phyloP scores from a whole-genome alignment of 2,329 filamentous ascomycete genomes.

The Curvularia spicifera region DNA sequence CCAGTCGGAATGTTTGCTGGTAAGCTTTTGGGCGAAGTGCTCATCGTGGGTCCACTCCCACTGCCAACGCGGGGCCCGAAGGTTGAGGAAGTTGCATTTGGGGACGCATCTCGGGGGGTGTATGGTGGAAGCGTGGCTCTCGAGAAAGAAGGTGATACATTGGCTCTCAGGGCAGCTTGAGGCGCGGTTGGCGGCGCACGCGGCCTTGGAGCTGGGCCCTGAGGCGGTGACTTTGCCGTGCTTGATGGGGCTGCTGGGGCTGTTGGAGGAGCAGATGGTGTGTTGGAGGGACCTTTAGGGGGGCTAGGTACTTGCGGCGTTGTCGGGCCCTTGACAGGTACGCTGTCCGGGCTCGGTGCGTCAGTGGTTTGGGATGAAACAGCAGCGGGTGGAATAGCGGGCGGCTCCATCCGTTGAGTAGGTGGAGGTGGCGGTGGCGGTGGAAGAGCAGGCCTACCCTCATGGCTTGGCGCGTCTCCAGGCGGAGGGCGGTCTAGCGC shows the following conservation, averaged over 20 bases:
- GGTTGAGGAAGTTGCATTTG: slow-evolving; percentile 32
- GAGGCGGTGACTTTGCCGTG: slow-evolving; percentile 38
- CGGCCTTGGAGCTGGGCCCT: slow-evolving; percentile 37
- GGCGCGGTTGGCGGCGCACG: slow-evolving; percentile 44
- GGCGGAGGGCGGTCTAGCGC: slow-evolving; percentile 34
- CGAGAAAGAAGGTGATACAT: slow-evolving; percentile 44
- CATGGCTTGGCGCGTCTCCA: slow-evolving; percentile 29
- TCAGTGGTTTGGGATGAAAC: slow-evolving; percentile 16
- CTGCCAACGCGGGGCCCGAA: slow-evolving; percentile 34
- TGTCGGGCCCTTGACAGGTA: slow-evolving; percentile 22
- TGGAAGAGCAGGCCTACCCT: slow-evolving; percentile 22
- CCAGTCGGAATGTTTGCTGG: slow-evolving; percentile 51
- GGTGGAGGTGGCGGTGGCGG: slow-evolving; percentile 30
- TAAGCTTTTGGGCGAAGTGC: slow-evolving; percentile 46
- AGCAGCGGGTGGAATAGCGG: slow-evolving; percentile 24
- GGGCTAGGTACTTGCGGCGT: slow-evolving; percentile 18
- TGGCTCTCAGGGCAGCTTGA: slow-evolving; percentile 41
- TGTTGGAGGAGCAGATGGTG: slow-evolving; percentile 10
- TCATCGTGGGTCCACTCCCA: slow-evolving; percentile 31
- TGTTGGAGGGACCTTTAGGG: slow-evolving; percentile 10
- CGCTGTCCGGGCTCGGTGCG: slow-evolving; percentile 18
- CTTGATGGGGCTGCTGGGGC: slow-evolving; percentile 15
- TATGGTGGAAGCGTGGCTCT: slow-evolving; percentile 37
- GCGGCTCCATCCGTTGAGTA: slow-evolving; percentile 32
- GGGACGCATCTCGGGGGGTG: slow-evolving; percentile 36